phyloP scores from a whole-genome alignment of 2,329 filamentous ascomycete species.

The Zasmidium angulare region DNA sequence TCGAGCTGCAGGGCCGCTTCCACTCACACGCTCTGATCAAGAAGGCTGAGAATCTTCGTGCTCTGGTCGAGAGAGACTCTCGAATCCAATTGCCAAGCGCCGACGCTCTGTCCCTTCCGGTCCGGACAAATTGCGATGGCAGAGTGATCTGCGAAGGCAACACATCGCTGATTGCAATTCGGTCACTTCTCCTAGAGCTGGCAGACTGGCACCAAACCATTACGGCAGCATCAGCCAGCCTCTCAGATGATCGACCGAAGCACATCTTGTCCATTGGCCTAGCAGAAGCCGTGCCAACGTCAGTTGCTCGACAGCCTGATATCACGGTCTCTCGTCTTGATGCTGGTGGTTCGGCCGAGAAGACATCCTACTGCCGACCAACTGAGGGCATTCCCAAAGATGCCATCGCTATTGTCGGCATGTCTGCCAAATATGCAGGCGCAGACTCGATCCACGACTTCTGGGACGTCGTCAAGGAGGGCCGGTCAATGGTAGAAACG shows the following conservation, averaged over 20 bases:
- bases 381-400: neutral
- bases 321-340: neutral
- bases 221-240: neutral
- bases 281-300: neutral
- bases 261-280: no score
- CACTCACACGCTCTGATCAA: neutral
- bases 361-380: neutral
- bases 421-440: slow-evolving; percentile 15
- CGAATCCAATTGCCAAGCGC: neutral
- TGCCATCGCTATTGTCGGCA: slow-evolving; percentile 16
- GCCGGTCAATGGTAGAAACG: slow-evolving; percentile 5
- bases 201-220: slow-evolving; percentile 3
- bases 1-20: neutral
- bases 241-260: no score
- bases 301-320: neutral
- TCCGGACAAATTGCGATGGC: neutral
- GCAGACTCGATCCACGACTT: slow-evolving; percentile 10
- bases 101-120: neutral
- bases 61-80: neutral
- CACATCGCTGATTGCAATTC: neutral
- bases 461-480: slow-evolving; percentile 13
- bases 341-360: neutral
- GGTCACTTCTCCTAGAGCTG: neutral
- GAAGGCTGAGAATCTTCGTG: neutral
- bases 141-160: neutral